Evolutionary conservation across 2,329 filamentous ascomycete genomes (phyloP).

Genomic region (Chaetothyriales sp.): DNA sequence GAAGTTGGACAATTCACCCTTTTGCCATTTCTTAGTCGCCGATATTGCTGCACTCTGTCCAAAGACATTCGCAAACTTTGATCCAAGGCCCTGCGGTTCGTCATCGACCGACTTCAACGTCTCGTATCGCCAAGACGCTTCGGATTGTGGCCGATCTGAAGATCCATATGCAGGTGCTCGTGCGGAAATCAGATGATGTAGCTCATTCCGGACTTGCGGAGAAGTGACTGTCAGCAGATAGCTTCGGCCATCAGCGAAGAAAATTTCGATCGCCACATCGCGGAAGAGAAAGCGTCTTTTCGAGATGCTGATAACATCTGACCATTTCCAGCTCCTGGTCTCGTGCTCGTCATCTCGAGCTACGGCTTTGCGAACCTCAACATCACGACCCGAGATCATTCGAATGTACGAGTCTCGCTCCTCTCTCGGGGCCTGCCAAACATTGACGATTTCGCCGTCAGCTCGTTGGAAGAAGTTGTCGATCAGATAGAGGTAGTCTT

Average conservation of each 20-base stretch:
- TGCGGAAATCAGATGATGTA: slow-evolving; percentile 60
- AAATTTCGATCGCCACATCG: slow-evolving; percentile 91
- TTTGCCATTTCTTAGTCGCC: slow-evolving; percentile 77
- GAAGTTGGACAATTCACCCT: slow-evolving; percentile 94
- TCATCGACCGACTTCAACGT: slow-evolving; percentile 58
- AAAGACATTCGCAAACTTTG: slow-evolving; percentile 86
- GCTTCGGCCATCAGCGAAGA: slow-evolving; percentile 92
- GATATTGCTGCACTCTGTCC: slow-evolving; percentile 69
- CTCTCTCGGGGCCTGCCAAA: slow-evolving; percentile 81
- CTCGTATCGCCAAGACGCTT: slow-evolving; percentile 86
- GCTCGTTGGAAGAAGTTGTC: slow-evolving; percentile 92
- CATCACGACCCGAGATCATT: slow-evolving; percentile 71
- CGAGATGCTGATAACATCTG: slow-evolving; percentile 85
- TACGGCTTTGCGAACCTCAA: slow-evolving; percentile 41
- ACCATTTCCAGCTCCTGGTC: slow-evolving; percentile 84
- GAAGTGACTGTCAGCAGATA: slow-evolving; percentile 81
- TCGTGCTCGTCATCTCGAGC: slow-evolving; percentile 53
- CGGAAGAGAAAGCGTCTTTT: slow-evolving; percentile 91
- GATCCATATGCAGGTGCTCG: slow-evolving; percentile 62
- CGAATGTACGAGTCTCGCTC: slow-evolving; percentile 92
- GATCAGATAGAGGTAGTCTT: slow-evolving; percentile 82
- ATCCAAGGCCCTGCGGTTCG: slow-evolving; percentile 56
- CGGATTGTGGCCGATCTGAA: slow-evolving; percentile 57
- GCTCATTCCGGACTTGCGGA: slow-evolving; percentile 58
- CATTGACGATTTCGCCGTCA: slow-evolving; percentile 92